Conservation (phyloP, 441 rosid genomes). For the Brassica hybrid region DNA sequence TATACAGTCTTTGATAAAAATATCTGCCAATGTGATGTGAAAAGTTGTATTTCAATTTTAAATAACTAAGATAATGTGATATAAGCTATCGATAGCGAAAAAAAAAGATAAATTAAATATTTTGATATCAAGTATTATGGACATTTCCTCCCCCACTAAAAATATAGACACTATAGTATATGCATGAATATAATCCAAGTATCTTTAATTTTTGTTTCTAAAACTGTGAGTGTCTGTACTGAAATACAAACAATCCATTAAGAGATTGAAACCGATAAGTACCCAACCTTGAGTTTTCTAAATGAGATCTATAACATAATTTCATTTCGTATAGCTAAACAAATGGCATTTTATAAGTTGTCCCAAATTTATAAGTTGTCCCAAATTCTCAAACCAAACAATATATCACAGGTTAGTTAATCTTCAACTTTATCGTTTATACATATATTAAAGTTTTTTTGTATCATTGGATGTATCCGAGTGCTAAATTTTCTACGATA, state of each 20-base stretch:
- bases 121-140: too few relatives aligned
- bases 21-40: conserved; percentile 28
- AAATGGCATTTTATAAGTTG: not conserved
- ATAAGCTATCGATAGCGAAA: not conserved
- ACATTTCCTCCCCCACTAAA: not conserved
- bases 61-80: not conserved
- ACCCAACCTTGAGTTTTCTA: too few relatives aligned
- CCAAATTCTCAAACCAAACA: not conserved
- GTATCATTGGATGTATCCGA: not conserved
- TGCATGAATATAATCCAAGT: not conserved
- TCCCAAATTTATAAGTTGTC: too few relatives aligned
- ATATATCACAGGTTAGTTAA: not conserved
- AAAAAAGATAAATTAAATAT: not conserved
- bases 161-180: not conserved
- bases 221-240: not conserved
- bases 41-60: conserved; percentile 6
- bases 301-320: not conserved
- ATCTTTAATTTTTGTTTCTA: not conserved
- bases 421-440: not conserved
- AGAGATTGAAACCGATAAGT: not conserved
- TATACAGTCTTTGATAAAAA: conserved; percentile 5
- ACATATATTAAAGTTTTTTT: too few relatives aligned
- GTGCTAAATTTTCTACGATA: not conserved
- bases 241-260: not conserved
- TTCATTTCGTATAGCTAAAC: not conserved